phyloP scores from a whole-genome alignment of 2,329 filamentous ascomycete species.

The Pezicula radicicola region DNA sequence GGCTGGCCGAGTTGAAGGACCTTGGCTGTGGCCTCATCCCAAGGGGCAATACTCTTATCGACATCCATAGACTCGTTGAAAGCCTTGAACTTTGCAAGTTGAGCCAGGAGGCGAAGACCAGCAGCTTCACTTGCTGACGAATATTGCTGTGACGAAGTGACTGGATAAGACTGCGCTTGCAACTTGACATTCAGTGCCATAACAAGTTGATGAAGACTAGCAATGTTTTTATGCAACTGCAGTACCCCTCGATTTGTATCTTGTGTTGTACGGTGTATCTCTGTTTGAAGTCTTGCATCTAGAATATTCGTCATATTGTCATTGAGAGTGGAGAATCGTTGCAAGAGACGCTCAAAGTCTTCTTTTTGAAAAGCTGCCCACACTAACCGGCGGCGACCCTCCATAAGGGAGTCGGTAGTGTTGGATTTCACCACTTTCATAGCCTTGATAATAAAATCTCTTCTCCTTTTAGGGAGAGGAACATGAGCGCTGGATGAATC shows the following conservation, averaged over 20 bases:
- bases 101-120: conserved; percentile 37
- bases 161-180: conserved; percentile 23
- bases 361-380: conserved; percentile 46
- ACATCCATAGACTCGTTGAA: conserved; percentile 45
- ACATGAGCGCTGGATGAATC: conserved; percentile 43
- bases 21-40: conserved; percentile 34
- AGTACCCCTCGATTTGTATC: conserved; percentile 45
- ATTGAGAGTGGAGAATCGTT: conserved; percentile 41
- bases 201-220: conserved; percentile 42
- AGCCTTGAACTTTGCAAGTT: conserved; percentile 48
- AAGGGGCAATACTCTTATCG: conserved; percentile 23
- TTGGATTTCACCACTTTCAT: conserved; percentile 37
- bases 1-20: conserved; percentile 37
- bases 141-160: conserved; percentile 8
- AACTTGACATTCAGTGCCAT: conserved; percentile 42
- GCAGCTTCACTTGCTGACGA: conserved; percentile 32
- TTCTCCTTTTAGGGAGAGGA: conserved; percentile 37
- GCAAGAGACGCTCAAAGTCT: conserved; percentile 41
- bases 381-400: conserved; percentile 27
- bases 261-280: conserved; percentile 44
- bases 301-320: conserved; percentile 46
- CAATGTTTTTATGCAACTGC: conserved; percentile 43
- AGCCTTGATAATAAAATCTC: conserved; percentile 41
- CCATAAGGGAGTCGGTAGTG: conserved; percentile 27
- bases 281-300: conserved; percentile 42